Base-by-base conservation (phyloP, 192 early-diverging fungal species). In the Chytriomyces sp. region DNA sequence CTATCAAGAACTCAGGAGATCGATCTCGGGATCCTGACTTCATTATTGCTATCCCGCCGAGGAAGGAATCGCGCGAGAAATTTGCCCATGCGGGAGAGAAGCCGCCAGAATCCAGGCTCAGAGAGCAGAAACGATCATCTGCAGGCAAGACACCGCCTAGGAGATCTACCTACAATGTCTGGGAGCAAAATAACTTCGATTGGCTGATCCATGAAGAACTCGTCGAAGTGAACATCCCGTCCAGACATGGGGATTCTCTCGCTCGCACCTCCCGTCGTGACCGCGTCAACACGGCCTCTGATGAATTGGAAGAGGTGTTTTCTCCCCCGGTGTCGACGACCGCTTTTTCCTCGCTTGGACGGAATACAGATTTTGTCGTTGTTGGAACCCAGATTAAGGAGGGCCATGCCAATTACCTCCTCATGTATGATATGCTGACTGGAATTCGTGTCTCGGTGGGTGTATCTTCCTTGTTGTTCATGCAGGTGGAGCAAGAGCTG, bases 361-460 rank as follows among this genome's bases (percentile, higher is more conserved):
- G 59, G 38, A 17, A 17, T 37, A 6, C 14, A 1, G 54, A 56
- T 56, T 12, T 12, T 40, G 84, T 86, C 0, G 53, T 83, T 12
- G 75, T 92, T 40, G 96, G 95, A 33, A 97, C 94, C 0, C 89
- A 89, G 37, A 93, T 98, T 38, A 89, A 89, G 28, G 93, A 96
- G 56, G 94, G 91, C n/a, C 96, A 98, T 79, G 89, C 85, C 19
- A 97, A 98, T 79, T 98, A 96, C 72, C 86, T 93, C 40, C 82
- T 98, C n/a, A 56, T 28, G 62, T 97, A 95, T 82, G 94, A 97
- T 71, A 98, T 98, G 96, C 84, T 98, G 31, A 98, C 93, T 1
- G 95, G 96, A n/a, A 96, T 98, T 74, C 87, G 96, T 19, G 91
- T 96, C 22, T 90, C 92, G 22, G 94, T 94, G 77, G 76, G 82